These are phyloP conservation scores for Ogataea pilisensis DNA, from an alignment of 805 yeast genomes.

Conservation along the genomic window DNA sequence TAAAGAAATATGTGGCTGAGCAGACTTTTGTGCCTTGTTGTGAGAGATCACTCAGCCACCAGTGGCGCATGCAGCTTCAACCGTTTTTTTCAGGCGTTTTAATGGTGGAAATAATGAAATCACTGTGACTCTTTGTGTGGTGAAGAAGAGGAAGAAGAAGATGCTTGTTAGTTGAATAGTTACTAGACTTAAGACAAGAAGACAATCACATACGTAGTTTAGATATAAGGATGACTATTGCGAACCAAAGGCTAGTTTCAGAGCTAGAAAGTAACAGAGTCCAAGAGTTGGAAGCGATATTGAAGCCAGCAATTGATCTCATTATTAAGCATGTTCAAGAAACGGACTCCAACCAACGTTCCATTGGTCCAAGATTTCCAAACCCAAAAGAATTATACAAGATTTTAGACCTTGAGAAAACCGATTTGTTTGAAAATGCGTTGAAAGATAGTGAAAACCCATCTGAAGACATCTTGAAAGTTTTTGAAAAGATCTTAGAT, in stretches of 20 bases:
- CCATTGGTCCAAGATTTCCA: slow-evolving; percentile 46
- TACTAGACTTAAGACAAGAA: too few species aligned
- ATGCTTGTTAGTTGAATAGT: too few species aligned
- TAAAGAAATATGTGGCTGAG: too few species aligned
- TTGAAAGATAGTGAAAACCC: slow-evolving; percentile 13
- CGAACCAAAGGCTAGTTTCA: slow-evolving; percentile 14
- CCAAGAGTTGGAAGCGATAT: slow-evolving; percentile 51
- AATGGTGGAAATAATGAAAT: too few species aligned
- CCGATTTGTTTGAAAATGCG: slow-evolving; percentile 23
- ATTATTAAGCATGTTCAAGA: slow-evolving; percentile 49
- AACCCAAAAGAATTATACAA: slow-evolving; percentile 46
- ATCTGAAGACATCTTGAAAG: slow-evolving; percentile 39
- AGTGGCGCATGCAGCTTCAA: too few species aligned
- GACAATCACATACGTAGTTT: too few species aligned
- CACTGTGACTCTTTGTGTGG: too few species aligned
- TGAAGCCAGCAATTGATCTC: slow-evolving; percentile 46
- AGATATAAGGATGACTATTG: slow-evolving; percentile 2
- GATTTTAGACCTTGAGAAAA: slow-evolving; percentile 32
- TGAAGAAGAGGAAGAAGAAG: too few species aligned
- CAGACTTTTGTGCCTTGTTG: too few species aligned
- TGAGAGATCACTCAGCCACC: too few species aligned
- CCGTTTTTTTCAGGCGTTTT: too few species aligned
- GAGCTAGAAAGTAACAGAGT: slow-evolving; percentile 48
- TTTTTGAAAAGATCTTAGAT: slow-evolving; percentile 53
- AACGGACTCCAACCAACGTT: slow-evolving; percentile 40